A percentile compares a stretch with the other conserved stretches of the same genome.
Conservation (phyloP, 345 rosid species). For the Conringia planisiliqua region DNA sequence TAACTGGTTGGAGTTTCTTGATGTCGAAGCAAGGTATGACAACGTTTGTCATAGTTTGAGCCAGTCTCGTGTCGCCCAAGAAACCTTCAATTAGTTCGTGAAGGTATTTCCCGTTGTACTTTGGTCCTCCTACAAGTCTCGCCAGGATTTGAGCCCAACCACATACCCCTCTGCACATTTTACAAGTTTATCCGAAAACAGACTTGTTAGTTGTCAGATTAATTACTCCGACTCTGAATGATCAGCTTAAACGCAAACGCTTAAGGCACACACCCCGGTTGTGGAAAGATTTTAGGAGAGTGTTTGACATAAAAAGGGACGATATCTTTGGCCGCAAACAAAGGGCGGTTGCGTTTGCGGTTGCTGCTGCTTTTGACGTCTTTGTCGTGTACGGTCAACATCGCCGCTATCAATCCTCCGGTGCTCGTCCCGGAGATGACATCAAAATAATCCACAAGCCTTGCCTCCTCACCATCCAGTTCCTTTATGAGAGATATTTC, state of each 20-base stretch:
- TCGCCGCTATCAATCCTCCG: constrained; percentile 62
- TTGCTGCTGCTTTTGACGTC: constrained; percentile 28
- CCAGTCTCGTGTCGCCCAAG: constrained; percentile 43
- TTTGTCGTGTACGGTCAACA: constrained; percentile 50
- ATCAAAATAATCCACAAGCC: constrained; percentile 79
- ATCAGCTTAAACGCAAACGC: background rate
- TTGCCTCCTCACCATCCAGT: constrained; percentile 61
- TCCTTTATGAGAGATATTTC: constrained; percentile 31
- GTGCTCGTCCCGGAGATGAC: constrained; percentile 74
- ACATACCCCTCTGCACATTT: constrained; percentile 33
- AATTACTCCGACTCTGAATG: background rate
- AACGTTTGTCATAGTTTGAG: constrained; percentile 54
- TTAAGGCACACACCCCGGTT: constrained; percentile 35
- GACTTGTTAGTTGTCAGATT: background rate
- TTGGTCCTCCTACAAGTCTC: constrained; percentile 54
- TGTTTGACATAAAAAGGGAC: constrained; percentile 57
- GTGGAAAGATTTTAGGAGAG: constrained; percentile 63
- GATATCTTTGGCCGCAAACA: constrained; percentile 51
- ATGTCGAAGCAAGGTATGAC: constrained; percentile 75
- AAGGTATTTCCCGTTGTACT: constrained; percentile 62
- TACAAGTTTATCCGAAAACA: background rate
- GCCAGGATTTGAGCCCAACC: constrained; percentile 23
- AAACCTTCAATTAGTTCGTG: constrained; percentile 28
- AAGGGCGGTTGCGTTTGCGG: constrained; percentile 19
- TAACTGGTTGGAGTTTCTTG: constrained; percentile 63